Evolutionary conservation across 2,329 filamentous ascomycete species (phyloP), one percentile per base, ranked within the genome.

Genomic region (Fusarium devonianum): DNA sequence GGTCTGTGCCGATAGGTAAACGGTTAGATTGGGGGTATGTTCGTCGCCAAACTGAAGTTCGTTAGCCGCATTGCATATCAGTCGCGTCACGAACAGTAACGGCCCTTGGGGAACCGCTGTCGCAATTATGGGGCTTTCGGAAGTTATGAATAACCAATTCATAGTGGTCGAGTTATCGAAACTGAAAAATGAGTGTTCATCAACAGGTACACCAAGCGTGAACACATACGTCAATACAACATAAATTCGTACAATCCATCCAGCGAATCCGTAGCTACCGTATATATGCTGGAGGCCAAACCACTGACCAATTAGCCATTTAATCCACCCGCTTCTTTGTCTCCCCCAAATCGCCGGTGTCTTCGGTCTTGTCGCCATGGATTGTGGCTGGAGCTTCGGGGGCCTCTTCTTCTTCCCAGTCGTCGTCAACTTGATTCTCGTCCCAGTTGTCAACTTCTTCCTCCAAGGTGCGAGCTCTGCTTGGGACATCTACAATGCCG

Each of bases 401-500:
- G 13, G 64, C 68, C 17, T 79, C 78, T 7, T 77, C 78, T n/a
- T 81, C 79, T 19, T 81, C 80, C 81, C 81, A 84, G 9, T 78
- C 74, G 58, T 78, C 74, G 57, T 85, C 82, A 13, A 75, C 72
- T 3, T 78, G 81, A 55, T 96, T 94, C 74, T 96, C 92, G 67
- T 96, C 92, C 92, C 92, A 96, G 61, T 93, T 91, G 67, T 96
- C 92, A 7, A 96, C 82, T 74, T 95, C 90, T 50, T 93, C 83
- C 62, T 95, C 92, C 14, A 96, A 68, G 14, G 73, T 72, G 21
- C 65, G 64, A 17, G 61, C 49, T 1, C 69, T 71, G 6, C 66
- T 66, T 11, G 67, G 60, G 3, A 67, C 67, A 13, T 72, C 71
- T 14, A 75, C 75, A n/a, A 90, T 75, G 13, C 87, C 87, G 21